Percentiles rank a stretch among this genome's conserved stretches.
These are phyloP conservation scores for Magnolia officinalis DNA, from an alignment of 164 flowering plant genomes.

Conservation along the genomic window DNA sequence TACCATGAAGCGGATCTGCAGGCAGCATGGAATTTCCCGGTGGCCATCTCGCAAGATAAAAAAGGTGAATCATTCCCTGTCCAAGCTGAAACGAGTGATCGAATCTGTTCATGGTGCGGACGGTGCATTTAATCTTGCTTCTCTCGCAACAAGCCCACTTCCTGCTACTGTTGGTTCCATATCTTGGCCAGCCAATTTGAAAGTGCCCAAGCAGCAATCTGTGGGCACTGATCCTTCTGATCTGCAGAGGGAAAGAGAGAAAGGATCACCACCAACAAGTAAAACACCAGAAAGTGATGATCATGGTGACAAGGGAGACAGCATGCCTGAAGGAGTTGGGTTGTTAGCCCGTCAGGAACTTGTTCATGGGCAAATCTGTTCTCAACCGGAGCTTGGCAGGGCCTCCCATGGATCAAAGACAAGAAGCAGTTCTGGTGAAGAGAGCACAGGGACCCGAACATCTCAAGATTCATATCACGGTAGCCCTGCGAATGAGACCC, in stretches of 20 bases:
- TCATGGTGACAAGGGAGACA: conserved; percentile 26
- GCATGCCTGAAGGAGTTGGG: conserved; percentile 15
- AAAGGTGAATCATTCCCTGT: conserved; percentile 85
- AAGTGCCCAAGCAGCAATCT: conserved; percentile 34
- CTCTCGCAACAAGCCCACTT: conserved; percentile 54
- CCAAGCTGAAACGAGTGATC: conserved; percentile 86
- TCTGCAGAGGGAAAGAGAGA: conserved; percentile 29
- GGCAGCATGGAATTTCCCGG: conserved; percentile 94
- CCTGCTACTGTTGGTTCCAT: conserved; percentile 61
- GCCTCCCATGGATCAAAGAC: conserved; percentile 33
- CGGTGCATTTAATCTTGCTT: conserved; percentile 55
- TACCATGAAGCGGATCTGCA: conserved; percentile 97
- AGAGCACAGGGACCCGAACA: conserved; percentile 62
- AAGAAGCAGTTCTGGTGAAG: conserved; percentile 58
- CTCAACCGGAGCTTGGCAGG: conserved; percentile 21
- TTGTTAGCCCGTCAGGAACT: conserved; percentile 26
- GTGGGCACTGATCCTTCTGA: conserved; percentile 32
- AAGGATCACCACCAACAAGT: conserved; percentile 14
- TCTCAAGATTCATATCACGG: conserved; percentile 80
- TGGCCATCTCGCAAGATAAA: conserved; percentile 99
- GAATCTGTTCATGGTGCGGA: conserved; percentile 93
- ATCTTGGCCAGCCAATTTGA: conserved; percentile 52
- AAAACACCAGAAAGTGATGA: conserved; percentile 30
- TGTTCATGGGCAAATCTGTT: conserved; percentile 16
- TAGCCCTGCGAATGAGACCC: conserved; percentile 46